Evolutionary conservation across 2,329 filamentous ascomycete species (phyloP).

Genomic region (Lizonia empirigonia): DNA sequence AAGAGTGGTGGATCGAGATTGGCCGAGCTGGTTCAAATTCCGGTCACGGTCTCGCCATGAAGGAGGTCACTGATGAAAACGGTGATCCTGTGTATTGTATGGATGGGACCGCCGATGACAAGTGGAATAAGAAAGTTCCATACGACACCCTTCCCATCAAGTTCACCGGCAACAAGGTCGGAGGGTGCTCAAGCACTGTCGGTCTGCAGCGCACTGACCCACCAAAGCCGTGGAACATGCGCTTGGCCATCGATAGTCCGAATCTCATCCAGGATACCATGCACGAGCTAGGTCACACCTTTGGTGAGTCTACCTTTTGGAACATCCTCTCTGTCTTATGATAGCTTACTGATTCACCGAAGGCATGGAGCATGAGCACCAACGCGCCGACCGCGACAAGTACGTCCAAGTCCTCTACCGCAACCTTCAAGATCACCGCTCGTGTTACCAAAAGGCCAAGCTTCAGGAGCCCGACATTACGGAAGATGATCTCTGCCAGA

Average conservation of each 20-base stretch:
- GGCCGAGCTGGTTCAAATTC: neutral
- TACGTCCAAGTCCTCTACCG: slow-evolving; percentile 5
- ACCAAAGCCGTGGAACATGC: slow-evolving; percentile 2
- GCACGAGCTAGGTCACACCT: slow-evolving; percentile 4
- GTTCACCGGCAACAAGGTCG: neutral
- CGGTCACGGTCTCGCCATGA: neutral
- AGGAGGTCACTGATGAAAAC: neutral
- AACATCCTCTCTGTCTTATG: neutral
- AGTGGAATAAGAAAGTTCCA: neutral
- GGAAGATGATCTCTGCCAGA: neutral
- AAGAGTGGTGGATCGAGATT: neutral
- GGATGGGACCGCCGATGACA: neutral
- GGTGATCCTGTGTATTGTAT: neutral
- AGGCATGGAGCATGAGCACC: slow-evolving; percentile 17
- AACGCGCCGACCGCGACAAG: slow-evolving; percentile 9
- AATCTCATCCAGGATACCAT: neutral
- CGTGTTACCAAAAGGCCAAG: neutral
- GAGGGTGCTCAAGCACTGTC: neutral
- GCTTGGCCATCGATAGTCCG: neutral
- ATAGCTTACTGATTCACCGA: neutral
- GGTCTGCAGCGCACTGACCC: neutral
- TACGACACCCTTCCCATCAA: slow-evolving; percentile 7
- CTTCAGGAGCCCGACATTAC: slow-evolving; percentile 2
- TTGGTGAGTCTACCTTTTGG: neutral
- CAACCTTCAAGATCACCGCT: neutral